Evolutionary conservation across 2,329 filamentous ascomycete genomes (phyloP).

Genomic region (Talaromyces sp.): DNA sequence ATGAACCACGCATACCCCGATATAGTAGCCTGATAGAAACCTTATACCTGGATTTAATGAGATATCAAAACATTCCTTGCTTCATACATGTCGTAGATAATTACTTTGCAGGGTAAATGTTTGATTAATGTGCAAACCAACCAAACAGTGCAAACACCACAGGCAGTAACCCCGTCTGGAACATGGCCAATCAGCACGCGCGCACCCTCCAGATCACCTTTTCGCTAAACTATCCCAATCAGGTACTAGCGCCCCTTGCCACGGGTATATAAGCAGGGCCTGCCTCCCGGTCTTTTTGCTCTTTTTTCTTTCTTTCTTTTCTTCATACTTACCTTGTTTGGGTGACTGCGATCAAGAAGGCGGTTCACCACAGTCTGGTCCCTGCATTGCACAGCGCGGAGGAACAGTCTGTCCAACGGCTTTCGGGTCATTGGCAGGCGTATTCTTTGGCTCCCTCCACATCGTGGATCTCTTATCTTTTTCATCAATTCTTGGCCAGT

Average conservation of each 20-base stretch:
- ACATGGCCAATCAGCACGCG: conserved; percentile 6
- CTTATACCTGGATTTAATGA: background rate
- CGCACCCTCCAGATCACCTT: conserved; percentile 2
- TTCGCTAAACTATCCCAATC: conserved; percentile 7
- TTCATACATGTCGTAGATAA: too few species aligned
- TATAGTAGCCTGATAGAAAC: background rate
- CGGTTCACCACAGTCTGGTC: conserved; percentile 42
- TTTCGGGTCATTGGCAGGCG: conserved; percentile 45
- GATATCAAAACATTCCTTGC: background rate
- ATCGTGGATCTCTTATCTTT: conserved; percentile 24
- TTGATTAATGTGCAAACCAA: background rate
- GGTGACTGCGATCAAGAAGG: conserved; percentile 44
- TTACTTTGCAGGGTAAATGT: background rate
- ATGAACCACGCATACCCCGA: background rate
- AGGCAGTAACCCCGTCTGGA: background rate
- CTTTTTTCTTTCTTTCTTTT: conserved; percentile 35
- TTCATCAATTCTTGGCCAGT: conserved; percentile 38
- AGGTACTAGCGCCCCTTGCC: background rate
- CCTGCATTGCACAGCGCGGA: conserved; percentile 56
- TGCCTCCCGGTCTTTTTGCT: conserved; percentile 16
- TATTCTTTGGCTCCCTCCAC: conserved; percentile 46
- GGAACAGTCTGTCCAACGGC: conserved; percentile 45
- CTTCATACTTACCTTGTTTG: conserved; percentile 50
- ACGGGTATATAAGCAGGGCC: conserved; percentile 26
- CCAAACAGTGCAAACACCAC: conserved; percentile 6